Base-by-base conservation (phyloP, 2,329 filamentous ascomycete species). In the Capronia coronata region DNA sequence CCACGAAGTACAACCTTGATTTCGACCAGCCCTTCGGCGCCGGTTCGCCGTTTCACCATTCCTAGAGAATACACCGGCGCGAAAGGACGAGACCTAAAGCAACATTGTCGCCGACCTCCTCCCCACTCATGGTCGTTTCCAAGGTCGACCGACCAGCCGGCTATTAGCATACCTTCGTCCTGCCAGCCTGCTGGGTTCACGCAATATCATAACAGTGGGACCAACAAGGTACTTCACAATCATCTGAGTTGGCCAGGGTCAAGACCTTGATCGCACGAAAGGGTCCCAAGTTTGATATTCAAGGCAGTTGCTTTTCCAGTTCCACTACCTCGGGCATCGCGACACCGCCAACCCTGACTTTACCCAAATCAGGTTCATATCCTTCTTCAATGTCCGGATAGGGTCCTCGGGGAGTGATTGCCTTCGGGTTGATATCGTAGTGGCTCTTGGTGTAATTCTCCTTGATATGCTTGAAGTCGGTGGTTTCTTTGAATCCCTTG, bases 391-490 rank as follows among this genome's bases (percentile, higher is more conserved):
- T 70, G 51, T 80, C 65, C 1, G 79, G 80, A 58, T 70, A 82
- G 0, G 80, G 80, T 0, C 80, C 80, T 55, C 80, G 61, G 0
- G 80, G 79, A n/a, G 79, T 82, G 55, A 84, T 83, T 1, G 71
- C 74, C 35, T 72, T 70, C 1, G 79, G 80, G 56, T 83, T 83
- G 51, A 83, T 75, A 52, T 76, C 74, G 2, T 57, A 58, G 59
- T 83, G 79, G 48, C 74, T 78, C 65, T 83, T 83, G 10, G 79
- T 77, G 53, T 79, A 78, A 67, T 81, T 83, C 62, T 85, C 81
- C 65, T 84, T 85, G 62, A 84, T 84, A 59, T 85, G 81, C 54
- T 66, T 74, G 56, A 84, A 84, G 54, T 84, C 70, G 0, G 81
- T 84, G 13, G 76, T 80, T 57, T 78, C 75, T 49, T 63, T 71